Evolutionary conservation across 163 green algal genomes (phyloP).

Genomic region (Scenedesmus sp.): DNA sequence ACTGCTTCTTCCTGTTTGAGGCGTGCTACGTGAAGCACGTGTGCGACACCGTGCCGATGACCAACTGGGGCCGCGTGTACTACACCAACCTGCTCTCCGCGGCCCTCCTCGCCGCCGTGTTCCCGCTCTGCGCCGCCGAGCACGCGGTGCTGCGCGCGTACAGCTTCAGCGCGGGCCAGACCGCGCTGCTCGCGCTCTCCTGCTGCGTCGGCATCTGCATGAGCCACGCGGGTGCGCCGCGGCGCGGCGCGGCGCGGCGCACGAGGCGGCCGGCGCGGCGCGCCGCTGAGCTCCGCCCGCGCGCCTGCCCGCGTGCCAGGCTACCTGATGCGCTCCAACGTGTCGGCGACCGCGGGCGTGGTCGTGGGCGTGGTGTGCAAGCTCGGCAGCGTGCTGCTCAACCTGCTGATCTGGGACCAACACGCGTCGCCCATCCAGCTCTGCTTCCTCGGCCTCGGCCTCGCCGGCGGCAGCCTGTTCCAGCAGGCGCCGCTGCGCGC

Average conservation of each 20-base stretch:
- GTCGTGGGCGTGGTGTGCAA: constrained; percentile 84
- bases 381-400: constrained; percentile 78
- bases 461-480: constrained; percentile 19
- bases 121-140: constrained; percentile 36
- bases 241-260: no score
- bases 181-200: constrained; percentile 51
- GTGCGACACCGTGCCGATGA: constrained; percentile 36
- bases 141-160: constrained; percentile 3
- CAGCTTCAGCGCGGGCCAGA: constrained; percentile 13
- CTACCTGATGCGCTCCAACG: constrained; percentile 64
- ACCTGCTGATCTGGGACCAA: constrained; percentile 77
- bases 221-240: constrained; percentile 53
- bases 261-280: no score
- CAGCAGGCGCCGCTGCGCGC: constrained; percentile 23
- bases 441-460: constrained; percentile 21
- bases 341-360: constrained; percentile 75
- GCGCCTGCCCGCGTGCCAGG: no score
- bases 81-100: constrained; percentile 57
- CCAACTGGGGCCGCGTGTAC: constrained; percentile 44
- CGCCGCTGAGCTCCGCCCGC: no score
- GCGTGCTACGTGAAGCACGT: constrained; percentile 44
- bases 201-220: constrained; percentile 71
- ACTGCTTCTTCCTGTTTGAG: constrained; percentile 38
- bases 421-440: constrained; percentile 56
- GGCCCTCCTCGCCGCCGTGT: constrained; percentile 16